These are phyloP conservation scores for Teunomyces gatunensis DNA, from an alignment of 805 yeast species.

Conservation along the genomic window DNA sequence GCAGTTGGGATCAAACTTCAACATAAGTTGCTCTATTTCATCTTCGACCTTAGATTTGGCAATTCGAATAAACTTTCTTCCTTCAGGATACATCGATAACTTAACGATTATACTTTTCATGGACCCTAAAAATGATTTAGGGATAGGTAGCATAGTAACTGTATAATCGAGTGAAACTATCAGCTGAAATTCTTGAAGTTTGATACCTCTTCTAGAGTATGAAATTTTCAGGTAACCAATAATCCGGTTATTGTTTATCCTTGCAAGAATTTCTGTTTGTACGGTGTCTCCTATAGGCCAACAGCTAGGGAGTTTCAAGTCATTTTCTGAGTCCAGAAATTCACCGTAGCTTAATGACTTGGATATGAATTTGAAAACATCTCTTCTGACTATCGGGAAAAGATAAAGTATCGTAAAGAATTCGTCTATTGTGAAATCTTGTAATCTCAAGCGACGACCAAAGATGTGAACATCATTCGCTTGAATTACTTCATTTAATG, in stretches of 20 bases:
- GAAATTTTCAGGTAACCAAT: not conserved
- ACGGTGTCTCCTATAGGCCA: not conserved
- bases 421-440: slow-evolving; percentile 24
- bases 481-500: slow-evolving; percentile 12
- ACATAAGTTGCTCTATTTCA: slow-evolving; percentile 17
- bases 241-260: slow-evolving; percentile 2
- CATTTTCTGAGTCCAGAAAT: not conserved
- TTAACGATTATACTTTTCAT: slow-evolving; percentile 13
- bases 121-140: slow-evolving; percentile 6
- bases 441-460: slow-evolving; percentile 18
- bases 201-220: not conserved
- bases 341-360: slow-evolving; percentile 26
- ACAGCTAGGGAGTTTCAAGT: not conserved
- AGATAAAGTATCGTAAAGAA: slow-evolving; percentile 28
- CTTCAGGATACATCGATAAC: slow-evolving; percentile 6
- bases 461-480: slow-evolving; percentile 18
- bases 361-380: slow-evolving; percentile 24
- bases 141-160: slow-evolving; percentile 1
- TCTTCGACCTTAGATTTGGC: slow-evolving; percentile 14
- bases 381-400: slow-evolving; percentile 27
- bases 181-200: not conserved
- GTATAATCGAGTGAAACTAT: not conserved
- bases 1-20: slow-evolving; percentile 13
- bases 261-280: not conserved
- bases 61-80: slow-evolving; percentile 3